Conservation (phyloP, 1,284 basidiomycete genomes). For the Trichosporon inkin region DNA sequence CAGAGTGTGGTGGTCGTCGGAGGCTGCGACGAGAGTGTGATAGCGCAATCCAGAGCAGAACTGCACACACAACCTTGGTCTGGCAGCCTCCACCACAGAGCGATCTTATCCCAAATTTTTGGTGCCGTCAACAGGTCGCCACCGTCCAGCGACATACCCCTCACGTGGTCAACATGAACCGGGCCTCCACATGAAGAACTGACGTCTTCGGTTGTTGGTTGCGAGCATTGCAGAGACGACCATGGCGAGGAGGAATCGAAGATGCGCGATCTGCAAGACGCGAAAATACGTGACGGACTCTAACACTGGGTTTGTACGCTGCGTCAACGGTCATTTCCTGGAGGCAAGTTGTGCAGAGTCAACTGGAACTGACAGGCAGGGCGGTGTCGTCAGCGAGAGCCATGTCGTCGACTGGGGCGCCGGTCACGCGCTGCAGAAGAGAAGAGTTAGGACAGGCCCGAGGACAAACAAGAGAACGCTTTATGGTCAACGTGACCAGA, state of each 20-base stretch:
- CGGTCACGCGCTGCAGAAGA: slow-evolving; percentile 34
- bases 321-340: slow-evolving; percentile 49
- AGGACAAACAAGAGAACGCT: slow-evolving; percentile 31
- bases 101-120: slow-evolving; percentile 17
- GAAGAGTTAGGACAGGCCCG: slow-evolving; percentile 29
- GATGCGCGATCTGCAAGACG: slow-evolving; percentile 37
- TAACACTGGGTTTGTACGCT: slow-evolving; percentile 39
- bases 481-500: slow-evolving; percentile 32
- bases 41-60: background rate
- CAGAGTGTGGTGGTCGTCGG: background rate
- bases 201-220: slow-evolving; percentile 5
- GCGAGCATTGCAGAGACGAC: background rate
- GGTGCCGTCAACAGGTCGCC: slow-evolving; percentile 10
- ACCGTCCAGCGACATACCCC: slow-evolving; percentile 5
- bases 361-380: slow-evolving; percentile 23
- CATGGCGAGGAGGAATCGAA: slow-evolving; percentile 34
- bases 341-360: slow-evolving; percentile 30
- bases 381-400: slow-evolving; percentile 40
- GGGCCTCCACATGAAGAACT: slow-evolving; percentile 15
- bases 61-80: background rate
- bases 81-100: slow-evolving; percentile 1
- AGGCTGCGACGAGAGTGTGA: slow-evolving; percentile 3
- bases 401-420: slow-evolving; percentile 34
- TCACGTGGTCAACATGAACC: slow-evolving; percentile 17
- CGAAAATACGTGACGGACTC: slow-evolving; percentile 2